Base-by-base conservation (phyloP, 139 green algal genomes). In the Zygnema cylindricum region DNA sequence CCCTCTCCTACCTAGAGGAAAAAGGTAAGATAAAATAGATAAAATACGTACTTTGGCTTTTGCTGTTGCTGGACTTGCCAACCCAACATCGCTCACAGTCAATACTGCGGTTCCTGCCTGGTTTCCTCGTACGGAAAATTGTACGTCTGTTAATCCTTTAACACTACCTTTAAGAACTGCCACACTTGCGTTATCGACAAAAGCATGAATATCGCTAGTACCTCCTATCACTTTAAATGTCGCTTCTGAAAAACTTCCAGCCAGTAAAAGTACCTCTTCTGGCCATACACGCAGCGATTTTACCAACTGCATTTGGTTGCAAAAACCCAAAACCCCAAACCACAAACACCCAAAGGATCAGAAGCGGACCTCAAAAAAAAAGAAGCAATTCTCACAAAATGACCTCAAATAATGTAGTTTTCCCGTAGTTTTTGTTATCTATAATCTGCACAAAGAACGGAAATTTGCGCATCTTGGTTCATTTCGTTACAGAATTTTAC, bases 141-240 rank as follows among this genome's bases (percentile, higher is more conserved):
- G 49, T 16, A 16, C 49, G 7, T 63, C 16, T 16, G 7, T 16
- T 16, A 25, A 7, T 63, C 49, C 49, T 16, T 63, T 16, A 25
- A 7, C 49, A 7, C 16, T 16, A 25, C 22, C 41, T n/a, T n/a
- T 43, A 1, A 49, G 23, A 36, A 69, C 25, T n/a, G 23, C 39
- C 75, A 82, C 40, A 69, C 7, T 43, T 25, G 69, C 41, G 2
- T 84, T 49, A 25, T 88, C 35, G 25, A 43, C 89, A 1, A 76
- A 38, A 22, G 82, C 57, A 89, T 83, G 82, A 88, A 88, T 88
- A 55, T 83, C 49, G 22, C 22, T 39, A n/a, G 82, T 85, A 7
- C 77, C 77, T 0, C 57, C 57, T 88, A 25, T 1, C 69, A 88
- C 40, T 38, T 86, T 21, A 39, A 84, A 86, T 22, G 82, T 30